These are phyloP conservation scores for Candida oleophila DNA, from an alignment of 805 yeast species.

Conservation along the genomic window DNA sequence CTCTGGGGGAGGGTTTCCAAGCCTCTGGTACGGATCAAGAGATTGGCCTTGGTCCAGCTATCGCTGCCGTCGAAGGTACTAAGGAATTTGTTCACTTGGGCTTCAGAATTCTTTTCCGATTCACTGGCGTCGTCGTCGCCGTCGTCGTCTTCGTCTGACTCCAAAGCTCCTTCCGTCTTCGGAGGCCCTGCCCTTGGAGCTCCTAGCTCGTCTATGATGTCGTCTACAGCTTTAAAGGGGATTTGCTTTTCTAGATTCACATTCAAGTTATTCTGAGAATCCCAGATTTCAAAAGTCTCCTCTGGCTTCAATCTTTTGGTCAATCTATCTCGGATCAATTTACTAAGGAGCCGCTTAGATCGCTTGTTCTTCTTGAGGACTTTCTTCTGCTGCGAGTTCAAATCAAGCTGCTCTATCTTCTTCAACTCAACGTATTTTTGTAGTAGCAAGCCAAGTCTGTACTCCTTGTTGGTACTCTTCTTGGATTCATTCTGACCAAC, in stretches of 20 bases:
- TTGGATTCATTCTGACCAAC: slow-evolving; percentile 10
- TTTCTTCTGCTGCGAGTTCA: slow-evolving; percentile 6
- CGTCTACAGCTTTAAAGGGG: neutral
- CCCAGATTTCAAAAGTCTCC: slow-evolving; percentile 36
- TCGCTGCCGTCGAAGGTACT: slow-evolving; percentile 18
- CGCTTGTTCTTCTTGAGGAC: slow-evolving; percentile 9
- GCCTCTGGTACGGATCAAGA: slow-evolving; percentile 20
- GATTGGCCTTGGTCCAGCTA: slow-evolving; percentile 18
- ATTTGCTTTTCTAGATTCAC: slow-evolving; percentile 8
- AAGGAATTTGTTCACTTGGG: slow-evolving; percentile 7
- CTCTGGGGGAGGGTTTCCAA: slow-evolving; percentile 21
- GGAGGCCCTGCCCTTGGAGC: slow-evolving; percentile 18
- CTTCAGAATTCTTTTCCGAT: neutral
- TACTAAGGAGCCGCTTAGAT: slow-evolving; percentile 15
- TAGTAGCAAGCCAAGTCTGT: slow-evolving; percentile 11
- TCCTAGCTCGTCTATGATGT: slow-evolving; percentile 6
- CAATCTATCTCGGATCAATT: slow-evolving; percentile 23
- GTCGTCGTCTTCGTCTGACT: neutral
- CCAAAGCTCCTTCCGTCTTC: neutral
- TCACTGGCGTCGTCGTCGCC: neutral
- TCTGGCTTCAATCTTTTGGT: slow-evolving; percentile 26
- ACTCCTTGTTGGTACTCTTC: slow-evolving; percentile 9
- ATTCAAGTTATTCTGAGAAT: slow-evolving; percentile 17
- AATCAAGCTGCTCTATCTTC: slow-evolving; percentile 12
- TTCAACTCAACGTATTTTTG: slow-evolving; percentile 18